Percentiles rank a stretch among this genome's conserved stretches.
Conservation (phyloP, 1,284 basidiomycete genomes). For the Schizophyllum amplum region DNA sequence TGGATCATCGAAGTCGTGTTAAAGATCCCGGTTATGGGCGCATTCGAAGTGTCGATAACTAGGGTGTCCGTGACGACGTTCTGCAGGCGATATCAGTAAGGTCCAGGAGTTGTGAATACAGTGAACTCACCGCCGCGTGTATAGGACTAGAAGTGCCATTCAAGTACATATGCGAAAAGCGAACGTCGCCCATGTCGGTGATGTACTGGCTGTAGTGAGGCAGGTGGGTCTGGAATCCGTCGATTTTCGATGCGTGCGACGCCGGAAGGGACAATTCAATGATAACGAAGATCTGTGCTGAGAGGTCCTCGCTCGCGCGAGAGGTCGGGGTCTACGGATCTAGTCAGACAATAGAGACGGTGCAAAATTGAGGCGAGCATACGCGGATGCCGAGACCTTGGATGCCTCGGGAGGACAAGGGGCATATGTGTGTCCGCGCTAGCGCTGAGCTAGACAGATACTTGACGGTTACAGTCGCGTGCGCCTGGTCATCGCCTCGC, state of each 20-base stretch:
- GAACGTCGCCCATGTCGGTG: not conserved
- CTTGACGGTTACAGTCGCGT: not conserved
- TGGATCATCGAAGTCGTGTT: conserved; percentile 24
- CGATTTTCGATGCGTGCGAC: not conserved
- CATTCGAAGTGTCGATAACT: conserved; percentile 24
- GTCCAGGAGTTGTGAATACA: not conserved
- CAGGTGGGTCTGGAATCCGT: not conserved
- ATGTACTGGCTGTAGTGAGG: not conserved
- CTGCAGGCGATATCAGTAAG: conserved; percentile 15
- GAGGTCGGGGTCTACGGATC: not conserved
- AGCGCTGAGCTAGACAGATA: not conserved
- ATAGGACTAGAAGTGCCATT: not conserved
- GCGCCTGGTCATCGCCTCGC: not conserved
- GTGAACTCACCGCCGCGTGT: not conserved
- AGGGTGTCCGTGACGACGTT: conserved; percentile 24
- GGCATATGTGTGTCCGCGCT: not conserved
- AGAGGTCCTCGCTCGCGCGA: not conserved
- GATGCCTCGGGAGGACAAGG: not conserved
- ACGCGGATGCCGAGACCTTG: not conserved
- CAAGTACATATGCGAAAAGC: not conserved
- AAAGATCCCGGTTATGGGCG: conserved; percentile 34
- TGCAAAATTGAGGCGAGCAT: too few relatives aligned
- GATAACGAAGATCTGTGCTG: not conserved
- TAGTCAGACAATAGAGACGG: too few relatives aligned
- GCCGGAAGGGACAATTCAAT: not conserved